These are phyloP conservation scores for Diaporthe longicolla DNA, from an alignment of 2,329 filamentous ascomycete species.

Conservation along the genomic window DNA sequence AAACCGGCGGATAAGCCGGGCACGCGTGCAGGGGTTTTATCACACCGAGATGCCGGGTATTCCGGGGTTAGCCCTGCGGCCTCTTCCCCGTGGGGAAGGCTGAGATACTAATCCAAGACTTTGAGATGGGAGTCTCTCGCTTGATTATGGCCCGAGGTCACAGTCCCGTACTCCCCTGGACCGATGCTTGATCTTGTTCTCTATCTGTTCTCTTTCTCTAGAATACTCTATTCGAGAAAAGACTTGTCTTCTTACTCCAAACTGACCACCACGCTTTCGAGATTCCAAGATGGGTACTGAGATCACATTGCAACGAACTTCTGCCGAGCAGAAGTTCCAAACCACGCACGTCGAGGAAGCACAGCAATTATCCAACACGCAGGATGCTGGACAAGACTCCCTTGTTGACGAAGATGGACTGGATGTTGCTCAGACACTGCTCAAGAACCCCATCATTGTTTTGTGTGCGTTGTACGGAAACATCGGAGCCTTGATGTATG, in stretches of 20 bases:
- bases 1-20: conserved; percentile 22
- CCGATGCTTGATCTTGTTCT: too few relatives aligned
- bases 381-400: neutral
- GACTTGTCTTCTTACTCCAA: neutral
- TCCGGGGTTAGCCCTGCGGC: neutral
- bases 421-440: conserved; percentile 5
- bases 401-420: neutral
- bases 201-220: neutral
- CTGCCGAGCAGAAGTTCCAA: conserved; percentile 4
- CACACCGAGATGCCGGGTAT: conserved; percentile 2
- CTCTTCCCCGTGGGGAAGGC: conserved; percentile 17
- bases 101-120: neutral
- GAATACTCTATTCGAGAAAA: neutral
- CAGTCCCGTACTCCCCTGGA: neutral
- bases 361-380: neutral
- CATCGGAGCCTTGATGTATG: conserved; percentile 35
- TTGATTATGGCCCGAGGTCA: neutral
- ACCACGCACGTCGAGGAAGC: neutral
- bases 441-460: conserved; percentile 8
- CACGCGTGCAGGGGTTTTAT: neutral
- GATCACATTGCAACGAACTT: too few relatives aligned
- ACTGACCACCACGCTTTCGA: too few relatives aligned
- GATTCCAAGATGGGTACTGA: neutral
- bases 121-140: neutral
- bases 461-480: conserved; percentile 31